These are phyloP conservation scores for Fusarium brevicatenulatum DNA, from an alignment of 2,329 filamentous ascomycete genomes.

Conservation along the genomic window DNA sequence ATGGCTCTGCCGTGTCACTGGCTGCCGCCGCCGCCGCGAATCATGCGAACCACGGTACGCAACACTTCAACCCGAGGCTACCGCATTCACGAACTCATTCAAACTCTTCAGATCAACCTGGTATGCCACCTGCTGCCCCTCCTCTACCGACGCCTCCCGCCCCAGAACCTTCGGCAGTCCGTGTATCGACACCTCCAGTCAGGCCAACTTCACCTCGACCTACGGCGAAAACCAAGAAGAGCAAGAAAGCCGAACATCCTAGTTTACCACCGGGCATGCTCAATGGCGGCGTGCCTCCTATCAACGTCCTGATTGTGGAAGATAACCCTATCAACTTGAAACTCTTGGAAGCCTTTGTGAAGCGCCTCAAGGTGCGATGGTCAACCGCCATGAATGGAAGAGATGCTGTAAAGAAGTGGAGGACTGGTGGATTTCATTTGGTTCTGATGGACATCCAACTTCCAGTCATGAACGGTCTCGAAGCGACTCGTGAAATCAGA, in stretches of 20 bases:
- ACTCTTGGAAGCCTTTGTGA: conserved; percentile 94
- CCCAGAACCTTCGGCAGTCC: conserved; percentile 54
- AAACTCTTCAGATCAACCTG: conserved; percentile 64
- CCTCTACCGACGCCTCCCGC: conserved; percentile 63
- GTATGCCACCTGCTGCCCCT: conserved; percentile 59
- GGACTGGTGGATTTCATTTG: conserved; percentile 89
- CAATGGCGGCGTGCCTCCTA: conserved; percentile 87
- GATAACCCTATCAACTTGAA: conserved; percentile 98
- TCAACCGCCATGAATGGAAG: conserved; percentile 96
- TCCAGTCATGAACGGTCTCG: conserved; percentile 94
- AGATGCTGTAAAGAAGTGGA: conserved; percentile 94
- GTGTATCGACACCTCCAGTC: conserved; percentile 65
- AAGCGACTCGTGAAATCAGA: conserved; percentile 94
- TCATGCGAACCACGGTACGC: conserved; percentile 51
- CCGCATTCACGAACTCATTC: conserved; percentile 68
- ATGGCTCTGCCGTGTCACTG: conserved; percentile 52
- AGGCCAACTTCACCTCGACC: conserved; percentile 61
- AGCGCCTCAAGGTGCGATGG: conserved; percentile 94
- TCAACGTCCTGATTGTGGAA: conserved; percentile 97
- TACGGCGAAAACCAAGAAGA: conserved; percentile 59
- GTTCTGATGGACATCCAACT: conserved; percentile 99
- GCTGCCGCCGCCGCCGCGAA: conserved; percentile 46
- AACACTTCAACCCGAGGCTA: conserved; percentile 52
- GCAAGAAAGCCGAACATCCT: conserved; percentile 61
- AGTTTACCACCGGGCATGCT: conserved; percentile 71